Base-by-base conservation (phyloP, 75 land plant genomes). In the Azolla pinnata region DNA sequence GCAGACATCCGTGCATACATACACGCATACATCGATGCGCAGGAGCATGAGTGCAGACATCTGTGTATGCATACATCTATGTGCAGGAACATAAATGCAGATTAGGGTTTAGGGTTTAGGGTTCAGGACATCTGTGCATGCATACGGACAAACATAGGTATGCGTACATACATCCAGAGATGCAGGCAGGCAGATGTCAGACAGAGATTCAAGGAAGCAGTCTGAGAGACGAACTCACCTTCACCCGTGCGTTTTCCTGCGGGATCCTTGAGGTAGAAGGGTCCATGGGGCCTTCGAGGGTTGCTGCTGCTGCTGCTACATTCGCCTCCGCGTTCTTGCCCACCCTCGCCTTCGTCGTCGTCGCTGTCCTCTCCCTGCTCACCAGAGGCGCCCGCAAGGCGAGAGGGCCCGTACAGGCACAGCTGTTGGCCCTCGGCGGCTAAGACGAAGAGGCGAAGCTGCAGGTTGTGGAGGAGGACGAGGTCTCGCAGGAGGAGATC, bases 171-270 rank as follows among this genome's bases (percentile, higher is more conserved):
- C 17, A 46, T 4, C 49, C 4, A 46, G 4, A 14, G 17, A 3
- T 14, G 7, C 42, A 7, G 49, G 10, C 49, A 17, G 21, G 14
- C 49, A 3, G 4, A 2, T 2, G n/a, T 3, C 49, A 46, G 14
- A 14, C 3, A 46, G 21, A 46, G 2, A 4, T 46, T 17, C n/a
- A 59, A 25, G 45, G 9, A 21, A 20, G 2, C 24, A 14, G 12
- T 29, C 20, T 14, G 33, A 9, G 0, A 61, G 33, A 24, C 30
- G 42, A 9, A 59, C 46, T 44, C 29, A 73, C 79, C 78, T 52
- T 76, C 79, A 19, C 76, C 79, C 1, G 71, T 67, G 14, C 79
- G 77, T 25, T 58, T 69, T 42, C 71, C 31, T 31, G 70, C 46
- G 4, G 76, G 76, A 42, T 72, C 78, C 38, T 45, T 54, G 17